Percentiles rank a stretch among this genome's conserved stretches.
These are phyloP conservation scores for Microbotryum silenes-acaulis DNA, from an alignment of 1,284 basidiomycete genomes.

Conservation along the genomic window DNA sequence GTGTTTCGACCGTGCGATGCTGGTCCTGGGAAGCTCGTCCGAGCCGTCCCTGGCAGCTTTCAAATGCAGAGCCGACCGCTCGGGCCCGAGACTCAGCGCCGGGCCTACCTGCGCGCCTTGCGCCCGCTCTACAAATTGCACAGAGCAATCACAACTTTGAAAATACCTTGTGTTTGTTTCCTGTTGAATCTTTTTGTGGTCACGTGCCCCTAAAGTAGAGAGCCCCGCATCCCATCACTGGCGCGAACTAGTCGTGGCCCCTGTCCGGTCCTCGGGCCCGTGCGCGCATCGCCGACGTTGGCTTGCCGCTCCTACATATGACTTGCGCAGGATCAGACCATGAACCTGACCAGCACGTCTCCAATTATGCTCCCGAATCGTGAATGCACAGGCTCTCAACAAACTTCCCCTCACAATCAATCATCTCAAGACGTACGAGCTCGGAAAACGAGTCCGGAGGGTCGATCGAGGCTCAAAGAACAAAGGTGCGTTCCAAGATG, in stretches of 20 bases:
- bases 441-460: slow-evolving; percentile 7
- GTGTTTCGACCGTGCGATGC: not conserved
- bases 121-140: not conserved
- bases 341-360: not conserved
- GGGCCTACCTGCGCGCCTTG: slow-evolving; percentile 16
- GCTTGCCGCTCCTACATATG: too few relatives aligned
- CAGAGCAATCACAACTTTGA: slow-evolving; percentile 3
- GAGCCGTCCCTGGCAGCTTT: not conserved
- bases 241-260: not conserved
- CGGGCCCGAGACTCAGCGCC: slow-evolving; percentile 7
- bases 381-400: slow-evolving; percentile 9
- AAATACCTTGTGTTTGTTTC: too few relatives aligned
- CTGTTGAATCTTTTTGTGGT: too few relatives aligned
- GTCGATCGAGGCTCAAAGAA: not conserved
- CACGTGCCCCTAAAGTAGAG: too few relatives aligned
- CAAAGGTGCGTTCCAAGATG: slow-evolving; percentile 6
- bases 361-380: not conserved
- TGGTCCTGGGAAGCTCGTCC: not conserved
- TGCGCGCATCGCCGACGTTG: not conserved
- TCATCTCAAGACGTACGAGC: slow-evolving; percentile 10
- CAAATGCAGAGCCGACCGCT: not conserved
- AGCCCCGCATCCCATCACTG: not conserved
- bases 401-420: slow-evolving; percentile 15
- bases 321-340: not conserved
- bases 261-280: not conserved